These are phyloP conservation scores for Apiotrichum montevideense DNA, from an alignment of 1,284 basidiomycete species.

Conservation along the genomic window DNA sequence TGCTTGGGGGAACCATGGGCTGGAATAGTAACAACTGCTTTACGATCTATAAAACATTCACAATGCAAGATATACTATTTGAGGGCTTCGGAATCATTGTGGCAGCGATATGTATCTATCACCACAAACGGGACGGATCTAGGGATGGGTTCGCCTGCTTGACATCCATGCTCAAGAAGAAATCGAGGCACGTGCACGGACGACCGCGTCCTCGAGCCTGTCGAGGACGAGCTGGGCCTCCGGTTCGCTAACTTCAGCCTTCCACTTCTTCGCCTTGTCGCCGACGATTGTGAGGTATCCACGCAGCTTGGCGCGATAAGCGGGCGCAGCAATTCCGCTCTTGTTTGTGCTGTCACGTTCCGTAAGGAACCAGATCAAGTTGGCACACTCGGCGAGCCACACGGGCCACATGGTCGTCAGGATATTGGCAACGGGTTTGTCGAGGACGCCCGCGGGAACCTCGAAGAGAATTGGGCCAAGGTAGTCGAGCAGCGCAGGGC, in stretches of 20 bases:
- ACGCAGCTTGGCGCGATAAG: conserved; percentile 22
- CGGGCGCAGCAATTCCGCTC: conserved; percentile 24
- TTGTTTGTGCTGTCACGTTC: conserved; percentile 10
- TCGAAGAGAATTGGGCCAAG: conserved; percentile 21
- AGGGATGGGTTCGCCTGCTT: no score
- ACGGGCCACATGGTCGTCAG: conserved; percentile 20
- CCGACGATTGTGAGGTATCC: conserved; percentile 1
- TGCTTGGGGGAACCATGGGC: no score
- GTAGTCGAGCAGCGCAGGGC: conserved; percentile 11
- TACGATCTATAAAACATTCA: no score
- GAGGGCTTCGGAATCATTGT: no score
- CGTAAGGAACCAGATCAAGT: conserved; percentile 16
- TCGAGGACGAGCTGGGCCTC: conserved; percentile 9
- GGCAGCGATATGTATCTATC: no score
- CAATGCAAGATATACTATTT: no score
- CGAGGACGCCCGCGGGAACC: conserved; percentile 13
- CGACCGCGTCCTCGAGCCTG: conserved; percentile 8
- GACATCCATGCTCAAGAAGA: no score
- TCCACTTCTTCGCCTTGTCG: conserved; percentile 9
- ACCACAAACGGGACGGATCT: no score
- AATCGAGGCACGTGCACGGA: conserved; percentile 4
- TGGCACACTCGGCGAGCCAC: conserved; percentile 29
- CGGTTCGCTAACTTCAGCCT: not conserved
- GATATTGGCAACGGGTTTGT: conserved; percentile 13
- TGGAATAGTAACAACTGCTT: no score